Base-by-base conservation (phyloP, 495 filamentous ascomycete genomes). In the Penicillium maclennaniae region DNA sequence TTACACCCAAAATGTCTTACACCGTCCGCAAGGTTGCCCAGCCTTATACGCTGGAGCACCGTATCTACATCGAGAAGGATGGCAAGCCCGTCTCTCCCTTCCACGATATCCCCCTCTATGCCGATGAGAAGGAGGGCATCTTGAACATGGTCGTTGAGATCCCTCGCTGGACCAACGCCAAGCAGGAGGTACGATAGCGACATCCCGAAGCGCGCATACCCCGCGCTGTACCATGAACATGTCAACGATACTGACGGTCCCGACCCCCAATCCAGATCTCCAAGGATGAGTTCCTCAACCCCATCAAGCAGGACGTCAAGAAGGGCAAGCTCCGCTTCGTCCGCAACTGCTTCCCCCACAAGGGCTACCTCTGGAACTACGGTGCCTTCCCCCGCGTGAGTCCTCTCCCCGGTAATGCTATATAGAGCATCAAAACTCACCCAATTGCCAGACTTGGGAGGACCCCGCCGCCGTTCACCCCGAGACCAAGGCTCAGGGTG, bases 301-400 rank as follows among this genome's bases (percentile, higher is more conserved):
- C 91, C 70, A 96, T 97, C 75, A 96, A 96, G 84, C 92, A 78
- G 67, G 73, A 77, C 55, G 70, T 66, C 53, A 78, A 80, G 67
- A 77, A 78, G 70, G 77, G 72, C 62, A 77, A 79, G 68, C 73
- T 97, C 54, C 89, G 93, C 60, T 99, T 84, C 71, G 95, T 99
- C 72, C 90, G 93, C 74, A 99, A 99, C 86, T 97, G 93, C 84
- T 99, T 99, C 83, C 93, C 93, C 59, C 95, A 99, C 84, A 96
- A 97, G 83, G 93, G 93, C 47, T 99, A 97, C 73, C 88, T 97
- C 59, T 99, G 95, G 95, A 99, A 97, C 83, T 99, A 99, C 73
- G 93, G 93, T 74, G 90, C 91, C 75, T 97, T 99, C 85, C 93
- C 95, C 63, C 93, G 93, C 80, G 89, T 91, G 79, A 56, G 79